A percentile compares a stretch with the other conserved stretches of the same genome.
Evolutionary conservation across 345 rosid genomes (phyloP).

Genomic region (Dimocarpus longan): DNA sequence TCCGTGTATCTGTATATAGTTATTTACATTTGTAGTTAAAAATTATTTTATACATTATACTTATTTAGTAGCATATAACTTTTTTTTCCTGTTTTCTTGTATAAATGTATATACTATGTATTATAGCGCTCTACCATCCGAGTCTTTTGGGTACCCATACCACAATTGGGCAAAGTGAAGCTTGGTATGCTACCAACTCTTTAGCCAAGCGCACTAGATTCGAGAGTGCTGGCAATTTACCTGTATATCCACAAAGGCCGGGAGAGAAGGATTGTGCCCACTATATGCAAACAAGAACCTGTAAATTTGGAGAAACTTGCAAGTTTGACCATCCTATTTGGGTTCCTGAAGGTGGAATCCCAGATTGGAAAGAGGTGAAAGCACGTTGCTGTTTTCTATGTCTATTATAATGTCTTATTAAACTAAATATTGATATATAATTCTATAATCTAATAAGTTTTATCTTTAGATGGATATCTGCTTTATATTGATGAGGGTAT

Average conservation of each 20-base stretch:
- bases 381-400: constrained; percentile 54
- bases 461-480: constrained; percentile 14
- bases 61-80: constrained; percentile 50
- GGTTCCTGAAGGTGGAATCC: constrained; percentile 99
- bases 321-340: constrained; percentile 99
- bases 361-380: constrained; percentile 99
- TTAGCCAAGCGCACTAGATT: constrained; percentile 89
- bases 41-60: constrained; percentile 40
- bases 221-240: constrained; percentile 80
- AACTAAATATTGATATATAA: constrained; percentile 11
- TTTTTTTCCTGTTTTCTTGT: constrained; percentile 46
- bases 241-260: constrained; percentile 93
- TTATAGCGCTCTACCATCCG: constrained; percentile 89
- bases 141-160: constrained; percentile 78
- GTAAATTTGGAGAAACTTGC: constrained; percentile 99
- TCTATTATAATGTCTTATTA: constrained; percentile 37
- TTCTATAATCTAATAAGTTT: background rate
- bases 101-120: constrained; percentile 69
- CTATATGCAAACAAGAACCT: constrained; percentile 98
- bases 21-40: constrained; percentile 19
- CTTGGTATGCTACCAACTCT: constrained; percentile 81
- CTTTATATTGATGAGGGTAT: constrained; percentile 14
- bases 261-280: constrained; percentile 99
- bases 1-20: constrained; percentile 21
- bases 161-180: constrained; percentile 90